Conservation (phyloP, 768 basidiomycete species). For the Mycena alexandri region DNA sequence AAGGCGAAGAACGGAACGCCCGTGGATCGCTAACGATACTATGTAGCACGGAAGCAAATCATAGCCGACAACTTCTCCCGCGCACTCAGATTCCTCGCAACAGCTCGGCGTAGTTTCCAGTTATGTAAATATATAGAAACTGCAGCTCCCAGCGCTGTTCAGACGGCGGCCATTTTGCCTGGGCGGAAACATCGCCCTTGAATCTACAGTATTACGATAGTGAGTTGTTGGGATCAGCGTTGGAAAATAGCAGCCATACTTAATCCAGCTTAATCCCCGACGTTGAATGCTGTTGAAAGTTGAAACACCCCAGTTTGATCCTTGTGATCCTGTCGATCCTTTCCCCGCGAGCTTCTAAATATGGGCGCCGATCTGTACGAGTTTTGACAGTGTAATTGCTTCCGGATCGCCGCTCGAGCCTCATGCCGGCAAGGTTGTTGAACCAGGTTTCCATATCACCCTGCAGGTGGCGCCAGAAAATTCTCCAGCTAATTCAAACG, state of each 20-base stretch:
- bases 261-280: too few species aligned
- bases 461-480: neutral
- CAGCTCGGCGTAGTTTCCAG: too few species aligned
- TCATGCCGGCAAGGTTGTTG: neutral
- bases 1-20: neutral
- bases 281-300: too few species aligned
- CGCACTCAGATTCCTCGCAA: neutral
- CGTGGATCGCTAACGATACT: neutral
- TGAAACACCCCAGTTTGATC: conserved; percentile 5
- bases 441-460: neutral
- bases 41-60: conserved; percentile 3
- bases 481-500: conserved; percentile 1
- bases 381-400: conserved; percentile 6
- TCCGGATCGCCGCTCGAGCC: neutral
- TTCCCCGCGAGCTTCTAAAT: neutral
- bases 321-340: conserved; percentile 2
- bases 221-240: too few species aligned
- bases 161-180: neutral
- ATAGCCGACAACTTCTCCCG: conserved; percentile 1
- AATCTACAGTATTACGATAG: neutral
- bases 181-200: neutral
- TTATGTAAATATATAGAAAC: conserved; percentile 1
- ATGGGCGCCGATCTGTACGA: conserved; percentile 1
- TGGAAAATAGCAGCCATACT: too few species aligned
- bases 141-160: conserved; percentile 1